Conservation (phyloP, 1,284 basidiomycete species). For the Austropuccinia psidii region DNA sequence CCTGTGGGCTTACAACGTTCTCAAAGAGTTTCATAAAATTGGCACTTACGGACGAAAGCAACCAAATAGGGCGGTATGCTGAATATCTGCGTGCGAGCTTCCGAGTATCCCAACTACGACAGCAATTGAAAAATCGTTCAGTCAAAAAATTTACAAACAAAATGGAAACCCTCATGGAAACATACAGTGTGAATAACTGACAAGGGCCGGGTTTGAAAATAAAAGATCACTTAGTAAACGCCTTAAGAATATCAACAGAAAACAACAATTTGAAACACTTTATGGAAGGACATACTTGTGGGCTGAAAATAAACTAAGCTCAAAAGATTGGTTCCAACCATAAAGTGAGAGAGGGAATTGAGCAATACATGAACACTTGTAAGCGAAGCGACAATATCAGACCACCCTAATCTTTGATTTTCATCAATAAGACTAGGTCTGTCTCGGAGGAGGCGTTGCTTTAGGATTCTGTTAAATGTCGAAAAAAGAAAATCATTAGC, state of each 20-base stretch:
- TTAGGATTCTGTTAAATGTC: neutral
- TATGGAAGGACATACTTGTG: neutral
- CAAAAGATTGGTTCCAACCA: neutral
- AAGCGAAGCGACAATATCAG: neutral
- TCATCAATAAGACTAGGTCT: neutral
- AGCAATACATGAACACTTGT: constrained; percentile 10
- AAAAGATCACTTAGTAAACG: too few relatives aligned
- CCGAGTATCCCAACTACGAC: neutral
- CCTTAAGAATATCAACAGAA: too few relatives aligned
- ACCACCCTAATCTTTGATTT: neutral
- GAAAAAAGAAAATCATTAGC: too few relatives aligned
- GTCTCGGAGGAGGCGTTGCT: neutral
- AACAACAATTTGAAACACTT: too few relatives aligned
- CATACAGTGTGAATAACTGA: neutral
- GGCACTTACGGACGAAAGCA: neutral
- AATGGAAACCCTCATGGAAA: neutral
- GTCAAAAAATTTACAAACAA: neutral
- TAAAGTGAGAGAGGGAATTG: neutral
- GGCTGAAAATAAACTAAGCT: constrained; percentile 22
- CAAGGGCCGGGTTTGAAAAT: too few relatives aligned
- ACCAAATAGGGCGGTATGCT: neutral
- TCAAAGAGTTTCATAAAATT: too few relatives aligned
- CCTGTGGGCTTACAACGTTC: neutral
- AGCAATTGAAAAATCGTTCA: neutral
- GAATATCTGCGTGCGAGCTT: neutral